Conservation (phyloP, 495 filamentous ascomycete genomes). For the Xanthoparmelia taractica region DNA sequence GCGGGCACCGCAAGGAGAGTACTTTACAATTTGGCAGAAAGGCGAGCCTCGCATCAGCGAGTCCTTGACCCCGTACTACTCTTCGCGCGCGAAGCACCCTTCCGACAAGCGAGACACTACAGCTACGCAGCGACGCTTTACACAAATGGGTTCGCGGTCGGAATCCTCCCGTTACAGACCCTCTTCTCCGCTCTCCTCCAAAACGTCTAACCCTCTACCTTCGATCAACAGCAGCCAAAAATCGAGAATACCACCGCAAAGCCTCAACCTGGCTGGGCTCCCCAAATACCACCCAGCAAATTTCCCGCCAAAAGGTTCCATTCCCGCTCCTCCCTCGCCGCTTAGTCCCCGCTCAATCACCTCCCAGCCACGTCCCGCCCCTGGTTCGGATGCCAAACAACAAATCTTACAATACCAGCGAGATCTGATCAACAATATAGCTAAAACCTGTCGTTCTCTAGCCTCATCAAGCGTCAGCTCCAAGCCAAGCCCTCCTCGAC, state of each 20-base stretch:
- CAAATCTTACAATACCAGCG: conserved; percentile 52
- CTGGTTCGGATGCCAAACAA: conserved; percentile 38
- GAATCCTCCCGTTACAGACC: conserved; percentile 10
- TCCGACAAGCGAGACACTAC: not conserved
- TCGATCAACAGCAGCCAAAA: conserved; percentile 4
- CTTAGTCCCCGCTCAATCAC: conserved; percentile 10
- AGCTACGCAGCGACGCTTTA: not conserved
- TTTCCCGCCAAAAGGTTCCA: conserved; percentile 32
- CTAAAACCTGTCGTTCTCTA: conserved; percentile 25
- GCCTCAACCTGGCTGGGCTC: conserved; percentile 37
- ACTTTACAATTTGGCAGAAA: conserved; percentile 4
- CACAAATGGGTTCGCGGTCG: not conserved
- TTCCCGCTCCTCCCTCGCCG: not conserved
- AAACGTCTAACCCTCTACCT: conserved; percentile 20
- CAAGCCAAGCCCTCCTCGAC: conserved; percentile 47
- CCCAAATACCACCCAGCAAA: conserved; percentile 46
- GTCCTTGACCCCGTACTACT: conserved; percentile 15
- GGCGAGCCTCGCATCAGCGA: conserved; percentile 8
- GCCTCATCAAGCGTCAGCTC: conserved; percentile 25
- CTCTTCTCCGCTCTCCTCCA: conserved; percentile 18
- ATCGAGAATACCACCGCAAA: conserved; percentile 6
- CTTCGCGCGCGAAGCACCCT: conserved; percentile 3
- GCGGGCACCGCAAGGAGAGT: conserved; percentile 9
- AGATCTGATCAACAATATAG: conserved; percentile 46
- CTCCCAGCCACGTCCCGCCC: conserved; percentile 12